phyloP scores from a whole-genome alignment of 2,329 filamentous ascomycete genomes.

The Orbilia quercus region DNA sequence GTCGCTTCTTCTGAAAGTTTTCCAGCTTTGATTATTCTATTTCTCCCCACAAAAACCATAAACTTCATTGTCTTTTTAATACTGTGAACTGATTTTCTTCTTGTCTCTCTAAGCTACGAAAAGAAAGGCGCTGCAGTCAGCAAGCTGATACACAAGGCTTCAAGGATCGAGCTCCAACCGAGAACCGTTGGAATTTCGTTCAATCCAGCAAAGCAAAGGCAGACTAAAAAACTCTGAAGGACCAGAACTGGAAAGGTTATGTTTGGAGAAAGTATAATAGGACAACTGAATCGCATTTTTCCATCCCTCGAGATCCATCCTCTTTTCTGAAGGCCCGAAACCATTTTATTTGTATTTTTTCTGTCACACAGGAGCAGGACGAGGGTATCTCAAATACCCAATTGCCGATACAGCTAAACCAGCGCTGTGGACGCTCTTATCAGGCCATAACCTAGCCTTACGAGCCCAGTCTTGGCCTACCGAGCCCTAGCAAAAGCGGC shows the following conservation, averaged over 20 bases:
- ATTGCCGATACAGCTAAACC: constrained; percentile 18
- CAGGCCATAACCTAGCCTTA: constrained; percentile 34
- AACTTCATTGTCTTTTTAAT: not conserved
- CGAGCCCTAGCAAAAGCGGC: constrained; percentile 16
- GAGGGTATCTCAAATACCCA: constrained; percentile 46
- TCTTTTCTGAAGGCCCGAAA: constrained; percentile 7
- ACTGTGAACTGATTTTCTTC: not conserved
- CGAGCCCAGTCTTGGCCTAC: constrained; percentile 1
- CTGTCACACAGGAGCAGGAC: constrained; percentile 26
- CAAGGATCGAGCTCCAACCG: constrained; percentile 36
- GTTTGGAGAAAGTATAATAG: not conserved
- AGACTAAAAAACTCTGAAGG: not conserved
- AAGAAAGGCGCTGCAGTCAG: constrained; percentile 29
- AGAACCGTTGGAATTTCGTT: not conserved
- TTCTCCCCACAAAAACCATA: not conserved
- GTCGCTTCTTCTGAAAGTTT: constrained; percentile 14
- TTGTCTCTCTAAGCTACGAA: not conserved
- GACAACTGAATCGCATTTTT: constrained; percentile 11
- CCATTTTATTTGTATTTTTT: constrained; percentile 32
- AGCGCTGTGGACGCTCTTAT: constrained; percentile 2
- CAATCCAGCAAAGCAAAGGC: not conserved
- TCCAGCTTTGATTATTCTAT: constrained; percentile 16
- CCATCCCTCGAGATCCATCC: not conserved
- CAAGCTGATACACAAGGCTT: constrained; percentile 32
- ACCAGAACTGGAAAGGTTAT: too few species aligned